Evolutionary conservation across 495 filamentous ascomycete genomes (phyloP), one percentile per base, ranked within the genome.

Genomic region (Lophium mytilinum): DNA sequence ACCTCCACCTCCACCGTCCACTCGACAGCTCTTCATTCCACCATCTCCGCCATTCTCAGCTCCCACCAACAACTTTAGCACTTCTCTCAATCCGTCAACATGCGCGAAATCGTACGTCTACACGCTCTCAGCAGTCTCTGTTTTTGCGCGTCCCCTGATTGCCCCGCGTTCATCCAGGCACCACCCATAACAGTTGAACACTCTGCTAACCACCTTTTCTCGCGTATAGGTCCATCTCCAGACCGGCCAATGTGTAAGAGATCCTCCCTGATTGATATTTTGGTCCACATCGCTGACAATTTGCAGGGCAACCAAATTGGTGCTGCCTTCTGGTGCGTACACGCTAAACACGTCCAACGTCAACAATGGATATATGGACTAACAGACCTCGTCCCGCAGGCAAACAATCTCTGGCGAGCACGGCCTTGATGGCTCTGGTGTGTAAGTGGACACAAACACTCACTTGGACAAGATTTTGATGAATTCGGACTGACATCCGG

Each of bases 401-500:
- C 93, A 99, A 77, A 90, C 78, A 62, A 97, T 99, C 77, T 95
- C 91, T 73, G 89, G 90, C 75, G 93, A 99, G 81, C 93, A 99
- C 79, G 93, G 93, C 69, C 90, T 99, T 67, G 93, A 99, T 77
- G 87, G 87, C 75, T 87, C 89, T 73, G 93, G 93, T 70, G 80
- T 87, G 87, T 91, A 79, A 80, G 86, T 83, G 53, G 1, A 10
- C 15, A 42, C 5, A 35, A 15, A 8, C 37, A 15, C 37, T 60
- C 17, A 5, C 35, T 15, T 72, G 72, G 43, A 64, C 62, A 55
- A 64, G 45, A 24, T 56, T 65, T 4, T 10, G n/a, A 9, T 43
- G 8, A 36, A 37, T 54, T 46, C 37, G 14, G 18, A 39, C 59
- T 66, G 36, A 66, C 45, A 37, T 12, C 10, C 11, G 15, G 17